Base-by-base conservation (phyloP, 2,329 filamentous ascomycete genomes). In the Aciculosporium take region DNA sequence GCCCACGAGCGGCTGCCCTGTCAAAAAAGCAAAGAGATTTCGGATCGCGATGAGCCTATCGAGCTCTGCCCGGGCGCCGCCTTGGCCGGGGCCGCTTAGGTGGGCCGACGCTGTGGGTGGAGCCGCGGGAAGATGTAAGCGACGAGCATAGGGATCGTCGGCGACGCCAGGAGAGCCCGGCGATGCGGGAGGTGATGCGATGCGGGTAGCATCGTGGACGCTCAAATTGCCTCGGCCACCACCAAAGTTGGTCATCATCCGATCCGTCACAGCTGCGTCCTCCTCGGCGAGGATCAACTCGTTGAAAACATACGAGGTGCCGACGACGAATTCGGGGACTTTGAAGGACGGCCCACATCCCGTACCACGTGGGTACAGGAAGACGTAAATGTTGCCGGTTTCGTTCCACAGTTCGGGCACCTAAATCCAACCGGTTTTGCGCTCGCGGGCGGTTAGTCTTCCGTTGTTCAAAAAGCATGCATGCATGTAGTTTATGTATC, bases 331-430 rank as follows among this genome's bases (percentile, higher is more conserved):
- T 24, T 69, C 66, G 28, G 66, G 65, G 6, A 80, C 67, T 51
- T 73, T 78, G 60, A 81, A 80, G 0, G 73, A 79, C 2, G 76
- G 69, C 0, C 71, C 71, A 7, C 56, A 58, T 8, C 67, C 67
- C 44, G 62, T 68, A 5, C 61, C 60, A 41, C 63, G 67, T 1
- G 75, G 65, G 42, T 71, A 71, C 4, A 82, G 58, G 49, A 76
- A 75, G 17, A 82, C 66, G 39, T 66, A 62, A 20, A 79, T 67
- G 45, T 69, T 69, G 30, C 72, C 76, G 39, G 56, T 61, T 41
- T 79, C 74, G 48, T 76, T 73, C 78, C 78, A 81, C 17, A 82
- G 57, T 54, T 81, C 78, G 2, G 76, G 74, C 4, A 81, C 72
- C 74, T 78, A 41, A n/a, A n/a, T 9, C 31, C 29, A 20, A 4